A percentile compares a stretch with the other conserved stretches of the same genome.
These are phyloP conservation scores for Helianthus tuberosus DNA, from an alignment of 129 eudicot genomes.

Conservation along the genomic window DNA sequence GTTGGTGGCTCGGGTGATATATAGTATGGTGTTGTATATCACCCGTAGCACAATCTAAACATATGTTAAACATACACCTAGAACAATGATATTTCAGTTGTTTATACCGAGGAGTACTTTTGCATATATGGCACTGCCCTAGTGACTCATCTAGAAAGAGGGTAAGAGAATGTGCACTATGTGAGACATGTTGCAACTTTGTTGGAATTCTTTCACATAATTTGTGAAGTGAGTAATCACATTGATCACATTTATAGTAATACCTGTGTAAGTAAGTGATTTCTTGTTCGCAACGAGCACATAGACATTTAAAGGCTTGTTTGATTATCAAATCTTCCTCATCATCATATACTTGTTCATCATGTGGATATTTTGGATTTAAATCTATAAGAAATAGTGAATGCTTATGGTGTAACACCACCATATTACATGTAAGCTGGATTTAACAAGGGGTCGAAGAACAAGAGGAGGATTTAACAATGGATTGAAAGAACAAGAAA, in stretches of 20 bases:
- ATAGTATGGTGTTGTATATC: background rate
- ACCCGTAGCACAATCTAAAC: background rate
- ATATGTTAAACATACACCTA: background rate
- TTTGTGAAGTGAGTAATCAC: background rate
- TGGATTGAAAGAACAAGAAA: too few species aligned
- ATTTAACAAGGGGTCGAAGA: too few species aligned
- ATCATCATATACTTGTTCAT: too few species aligned
- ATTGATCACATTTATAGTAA: background rate
- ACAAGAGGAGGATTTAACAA: too few species aligned
- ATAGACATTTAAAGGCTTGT: too few species aligned
- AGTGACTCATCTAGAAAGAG: background rate
- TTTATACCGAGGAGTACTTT: background rate
- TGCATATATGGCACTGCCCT: background rate
- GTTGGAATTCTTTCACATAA: constrained; percentile 1
- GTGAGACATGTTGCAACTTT: background rate
- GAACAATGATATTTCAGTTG: background rate
- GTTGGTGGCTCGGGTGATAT: constrained; percentile 14
- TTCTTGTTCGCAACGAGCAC: too few species aligned
- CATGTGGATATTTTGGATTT: too few species aligned
- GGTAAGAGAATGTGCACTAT: background rate
- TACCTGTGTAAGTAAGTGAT: too few species aligned
- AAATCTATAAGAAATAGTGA: too few species aligned
- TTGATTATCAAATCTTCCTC: too few species aligned
- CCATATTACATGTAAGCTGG: too few species aligned
- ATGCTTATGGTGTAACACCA: too few species aligned